A percentile compares a stretch with the other conserved stretches of the same genome.
Conservation (phyloP, 2,329 filamentous ascomycete genomes). For the Pestalotiopsis sp. region DNA sequence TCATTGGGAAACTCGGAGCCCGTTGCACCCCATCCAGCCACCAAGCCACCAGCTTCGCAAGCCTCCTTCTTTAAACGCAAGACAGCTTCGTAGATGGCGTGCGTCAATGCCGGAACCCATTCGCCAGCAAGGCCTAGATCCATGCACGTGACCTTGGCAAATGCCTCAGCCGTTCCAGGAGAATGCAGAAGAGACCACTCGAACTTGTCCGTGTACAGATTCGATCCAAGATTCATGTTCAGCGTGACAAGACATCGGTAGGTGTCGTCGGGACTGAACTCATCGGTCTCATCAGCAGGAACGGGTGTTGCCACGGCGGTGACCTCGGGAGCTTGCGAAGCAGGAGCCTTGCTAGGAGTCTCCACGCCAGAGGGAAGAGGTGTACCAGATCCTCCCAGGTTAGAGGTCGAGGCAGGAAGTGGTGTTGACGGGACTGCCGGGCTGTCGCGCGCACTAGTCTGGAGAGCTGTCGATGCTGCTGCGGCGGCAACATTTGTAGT, state of each 20-base stretch:
- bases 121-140: conserved; percentile 88
- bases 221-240: conserved; percentile 88
- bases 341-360: conserved; percentile 50
- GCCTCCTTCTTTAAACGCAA: conserved; percentile 93
- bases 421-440: conserved; percentile 44
- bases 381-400: conserved; percentile 55
- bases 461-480: conserved; percentile 17
- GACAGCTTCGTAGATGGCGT: conserved; percentile 95
- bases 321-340: conserved; percentile 54
- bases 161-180: conserved; percentile 86
- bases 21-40: conserved; percentile 70
- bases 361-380: conserved; percentile 54
- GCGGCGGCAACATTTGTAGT: conserved; percentile 22
- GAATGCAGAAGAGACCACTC: conserved; percentile 96
- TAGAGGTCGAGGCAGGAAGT: conserved; percentile 29
- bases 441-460: conserved; percentile 32
- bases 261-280: conserved; percentile 88
- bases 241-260: conserved; percentile 91
- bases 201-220: conserved; percentile 94
- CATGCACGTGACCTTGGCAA: conserved; percentile 89
- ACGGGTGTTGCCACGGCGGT: conserved; percentile 71
- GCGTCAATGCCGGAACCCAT: conserved; percentile 92
- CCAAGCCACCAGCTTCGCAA: conserved; percentile 85
- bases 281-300: conserved; percentile 66
- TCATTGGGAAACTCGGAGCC: conserved; percentile 83